Evolutionary conservation across 305 asterid species (phyloP).

Genomic region (Solanum hybrid): DNA sequence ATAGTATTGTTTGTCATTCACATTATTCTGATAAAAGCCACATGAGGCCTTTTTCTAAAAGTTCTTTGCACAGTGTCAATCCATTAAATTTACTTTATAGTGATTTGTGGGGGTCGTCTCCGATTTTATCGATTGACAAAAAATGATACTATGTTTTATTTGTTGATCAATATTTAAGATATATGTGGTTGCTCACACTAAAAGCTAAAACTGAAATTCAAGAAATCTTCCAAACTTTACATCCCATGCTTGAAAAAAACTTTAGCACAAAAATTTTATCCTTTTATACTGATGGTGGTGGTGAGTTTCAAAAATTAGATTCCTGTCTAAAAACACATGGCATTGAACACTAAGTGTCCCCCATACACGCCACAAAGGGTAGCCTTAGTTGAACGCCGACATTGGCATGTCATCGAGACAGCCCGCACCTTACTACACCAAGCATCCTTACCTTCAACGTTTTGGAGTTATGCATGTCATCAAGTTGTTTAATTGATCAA

Average conservation of each 20-base stretch:
- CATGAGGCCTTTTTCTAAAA: background rate
- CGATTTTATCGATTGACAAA: too few relatives aligned
- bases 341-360: background rate
- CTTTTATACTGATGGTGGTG: background rate
- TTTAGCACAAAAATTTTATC: background rate
- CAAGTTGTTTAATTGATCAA: too few relatives aligned
- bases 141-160: too few relatives aligned
- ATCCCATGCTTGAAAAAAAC: background rate
- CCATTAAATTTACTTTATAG: background rate
- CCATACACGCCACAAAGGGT: background rate
- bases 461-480: too few relatives aligned
- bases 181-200: background rate
- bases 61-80: background rate
- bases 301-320: background rate
- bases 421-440: too few relatives aligned
- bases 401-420: background rate
- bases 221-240: background rate
- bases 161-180: background rate
- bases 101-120: background rate
- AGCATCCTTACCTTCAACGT: too few relatives aligned
- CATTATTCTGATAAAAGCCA: too few relatives aligned
- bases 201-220: background rate
- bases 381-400: background rate
- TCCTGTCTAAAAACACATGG: background rate
- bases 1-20: background rate